Conservation (phyloP, 2,329 filamentous ascomycete species). For the Pseudovirgaria hyperparasitica region DNA sequence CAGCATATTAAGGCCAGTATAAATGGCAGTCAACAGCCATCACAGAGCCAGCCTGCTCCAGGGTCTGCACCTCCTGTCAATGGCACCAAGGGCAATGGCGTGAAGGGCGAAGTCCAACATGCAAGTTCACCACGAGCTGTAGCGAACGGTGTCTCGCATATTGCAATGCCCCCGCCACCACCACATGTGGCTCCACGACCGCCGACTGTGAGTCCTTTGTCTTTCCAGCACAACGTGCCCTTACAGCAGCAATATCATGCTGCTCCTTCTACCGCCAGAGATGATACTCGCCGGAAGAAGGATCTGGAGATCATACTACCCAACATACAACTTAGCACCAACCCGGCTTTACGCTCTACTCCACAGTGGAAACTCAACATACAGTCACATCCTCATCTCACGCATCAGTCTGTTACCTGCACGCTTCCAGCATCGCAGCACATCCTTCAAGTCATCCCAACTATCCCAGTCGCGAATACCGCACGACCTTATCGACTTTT, state of each 20-base stretch:
- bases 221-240: conserved; percentile 27
- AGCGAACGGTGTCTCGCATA: conserved; percentile 16
- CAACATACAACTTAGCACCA: conserved; percentile 52
- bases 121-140: conserved; percentile 20
- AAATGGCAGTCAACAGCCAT: conserved; percentile 22
- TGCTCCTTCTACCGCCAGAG: too few species aligned
- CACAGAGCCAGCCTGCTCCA: too few species aligned
- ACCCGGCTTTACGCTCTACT: conserved; percentile 51
- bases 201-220: conserved; percentile 30
- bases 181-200: conserved; percentile 22
- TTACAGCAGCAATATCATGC: too few species aligned
- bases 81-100: conserved; percentile 25
- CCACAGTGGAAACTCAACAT: conserved; percentile 52
- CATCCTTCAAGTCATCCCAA: conserved; percentile 58
- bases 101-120: conserved; percentile 30
- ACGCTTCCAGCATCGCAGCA: conserved; percentile 55
- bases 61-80: conserved; percentile 18
- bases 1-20: conserved; percentile 38
- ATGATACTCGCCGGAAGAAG: too few species aligned
- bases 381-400: conserved; percentile 49
- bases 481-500: conserved; percentile 66
- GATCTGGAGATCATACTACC: too few species aligned
- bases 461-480: conserved; percentile 49
- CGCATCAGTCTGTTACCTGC: conserved; percentile 61
- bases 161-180: conserved; percentile 23